phyloP scores from a whole-genome alignment of 2,329 filamentous ascomycete genomes.

The Cladosporium austrohemisphaericum region DNA sequence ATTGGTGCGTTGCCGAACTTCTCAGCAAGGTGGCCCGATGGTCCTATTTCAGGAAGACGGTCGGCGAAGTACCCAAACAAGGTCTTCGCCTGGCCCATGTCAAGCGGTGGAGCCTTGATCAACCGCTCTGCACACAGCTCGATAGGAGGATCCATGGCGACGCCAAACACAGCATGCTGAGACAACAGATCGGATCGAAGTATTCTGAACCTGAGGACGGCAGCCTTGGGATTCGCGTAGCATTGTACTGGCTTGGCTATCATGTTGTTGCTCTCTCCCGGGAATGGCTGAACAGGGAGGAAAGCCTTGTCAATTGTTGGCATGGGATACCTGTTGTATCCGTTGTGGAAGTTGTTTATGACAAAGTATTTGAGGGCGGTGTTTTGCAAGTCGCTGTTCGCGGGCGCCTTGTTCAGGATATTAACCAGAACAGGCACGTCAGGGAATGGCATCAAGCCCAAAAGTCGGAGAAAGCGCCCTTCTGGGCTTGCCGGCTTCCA shows the following conservation, averaged over 20 bases:
- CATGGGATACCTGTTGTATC: slow-evolving; percentile 65
- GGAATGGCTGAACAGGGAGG: slow-evolving; percentile 72
- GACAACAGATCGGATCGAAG: slow-evolving; percentile 70
- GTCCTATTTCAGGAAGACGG: slow-evolving; percentile 68
- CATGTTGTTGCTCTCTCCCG: slow-evolving; percentile 43
- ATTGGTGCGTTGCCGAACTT: slow-evolving; percentile 64
- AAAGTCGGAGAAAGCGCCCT: slow-evolving; percentile 65
- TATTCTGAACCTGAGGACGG: slow-evolving; percentile 76
- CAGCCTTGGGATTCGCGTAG: slow-evolving; percentile 74
- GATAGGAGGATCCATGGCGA: slow-evolving; percentile 76
- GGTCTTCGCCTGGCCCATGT: slow-evolving; percentile 60
- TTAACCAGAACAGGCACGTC: slow-evolving; percentile 69
- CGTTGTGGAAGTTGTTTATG: slow-evolving; percentile 71
- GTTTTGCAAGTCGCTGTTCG: slow-evolving; percentile 56
- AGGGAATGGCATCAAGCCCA: slow-evolving; percentile 73
- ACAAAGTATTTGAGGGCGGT: slow-evolving; percentile 79
- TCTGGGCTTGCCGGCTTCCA: slow-evolving; percentile 66
- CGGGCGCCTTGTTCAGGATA: slow-evolving; percentile 66
- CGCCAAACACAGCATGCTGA: slow-evolving; percentile 82
- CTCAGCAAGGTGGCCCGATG: slow-evolving; percentile 51
- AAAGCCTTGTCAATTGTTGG: slow-evolving; percentile 43
- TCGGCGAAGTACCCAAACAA: slow-evolving; percentile 82
- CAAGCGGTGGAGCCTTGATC: slow-evolving; percentile 66
- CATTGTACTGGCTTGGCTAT: slow-evolving; percentile 72
- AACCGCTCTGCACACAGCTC: slow-evolving; percentile 70